A percentile compares a stretch with the other conserved stretches of the same genome.
These are phyloP conservation scores for Tieghemostelium lacteum DNA, from an alignment of 78 protist species.

Conservation along the genomic window DNA sequence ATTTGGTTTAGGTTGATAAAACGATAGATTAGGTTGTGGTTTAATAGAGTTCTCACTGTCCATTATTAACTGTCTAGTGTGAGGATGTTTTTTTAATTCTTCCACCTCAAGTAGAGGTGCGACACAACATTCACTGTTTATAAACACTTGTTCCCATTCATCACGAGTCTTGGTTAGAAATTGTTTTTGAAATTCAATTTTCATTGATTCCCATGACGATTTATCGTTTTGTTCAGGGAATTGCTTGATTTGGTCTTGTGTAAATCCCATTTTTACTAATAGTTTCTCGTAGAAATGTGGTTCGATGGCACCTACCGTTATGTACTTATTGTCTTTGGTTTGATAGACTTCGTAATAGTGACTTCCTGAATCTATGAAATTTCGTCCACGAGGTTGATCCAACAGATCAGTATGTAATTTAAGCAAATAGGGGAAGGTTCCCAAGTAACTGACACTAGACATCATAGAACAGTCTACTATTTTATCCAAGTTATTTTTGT, in stretches of 20 bases:
- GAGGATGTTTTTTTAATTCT: slow-evolving; percentile 28
- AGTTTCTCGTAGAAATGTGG: slow-evolving; percentile 58
- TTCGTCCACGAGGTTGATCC: slow-evolving; percentile 53
- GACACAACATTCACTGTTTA: slow-evolving; percentile 84
- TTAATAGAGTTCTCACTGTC: no score
- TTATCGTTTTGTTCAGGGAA: not conserved
- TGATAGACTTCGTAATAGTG: slow-evolving; percentile 82
- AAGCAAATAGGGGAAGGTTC: slow-evolving; percentile 3
- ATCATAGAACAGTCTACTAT: slow-evolving; percentile 77
- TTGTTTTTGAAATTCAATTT: not conserved
- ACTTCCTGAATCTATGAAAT: slow-evolving; percentile 82
- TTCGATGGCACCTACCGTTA: slow-evolving; percentile 83
- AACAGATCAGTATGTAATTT: not conserved
- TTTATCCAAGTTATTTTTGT: slow-evolving; percentile 34
- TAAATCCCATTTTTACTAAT: slow-evolving; percentile 15
- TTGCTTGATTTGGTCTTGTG: not conserved
- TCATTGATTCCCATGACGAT: slow-evolving; percentile 32
- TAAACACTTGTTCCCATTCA: slow-evolving; percentile 82
- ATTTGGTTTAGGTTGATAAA: no score
- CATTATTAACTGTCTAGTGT: no score
- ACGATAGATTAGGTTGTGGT: no score
- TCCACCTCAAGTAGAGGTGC: slow-evolving; percentile 46
- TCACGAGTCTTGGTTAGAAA: slow-evolving; percentile 67
- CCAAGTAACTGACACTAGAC: slow-evolving; percentile 20
- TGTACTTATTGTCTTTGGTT: slow-evolving; percentile 49